These are phyloP conservation scores for Fusarium cyanostomum DNA, from an alignment of 2,329 filamentous ascomycete genomes.

Conservation along the genomic window DNA sequence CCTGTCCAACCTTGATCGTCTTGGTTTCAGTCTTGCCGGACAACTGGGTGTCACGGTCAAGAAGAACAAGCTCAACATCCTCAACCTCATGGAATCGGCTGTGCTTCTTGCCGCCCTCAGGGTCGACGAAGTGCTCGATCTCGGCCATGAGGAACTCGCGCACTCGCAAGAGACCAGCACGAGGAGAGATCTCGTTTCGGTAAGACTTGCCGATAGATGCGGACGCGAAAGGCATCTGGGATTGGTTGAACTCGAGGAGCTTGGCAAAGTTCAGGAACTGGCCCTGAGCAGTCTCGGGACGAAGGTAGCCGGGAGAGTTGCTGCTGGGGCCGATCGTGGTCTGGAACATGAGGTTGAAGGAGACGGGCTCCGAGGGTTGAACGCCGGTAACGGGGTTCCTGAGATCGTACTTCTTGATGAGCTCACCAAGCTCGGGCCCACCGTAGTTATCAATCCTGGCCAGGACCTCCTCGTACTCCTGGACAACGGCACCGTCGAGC, in stretches of 20 bases:
- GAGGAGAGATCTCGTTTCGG: conserved; percentile 96
- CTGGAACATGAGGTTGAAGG: conserved; percentile 99
- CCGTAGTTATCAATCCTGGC: conserved; percentile 96
- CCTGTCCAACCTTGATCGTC: conserved; percentile 82
- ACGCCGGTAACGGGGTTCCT: conserved; percentile 84
- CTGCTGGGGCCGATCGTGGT: conserved; percentile 93
- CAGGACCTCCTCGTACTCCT: conserved; percentile 91
- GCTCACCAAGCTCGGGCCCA: conserved; percentile 82
- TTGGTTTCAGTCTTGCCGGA: conserved; percentile 81
- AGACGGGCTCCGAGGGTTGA: conserved; percentile 80
- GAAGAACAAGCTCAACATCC: conserved; percentile 81
- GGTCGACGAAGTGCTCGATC: conserved; percentile 98
- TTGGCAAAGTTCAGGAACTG: conserved; percentile 98
- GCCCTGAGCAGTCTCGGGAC: conserved; percentile 96
- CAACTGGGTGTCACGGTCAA: conserved; percentile 87
- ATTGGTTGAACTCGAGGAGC: conserved; percentile 95
- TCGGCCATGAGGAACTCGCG: conserved; percentile 99
- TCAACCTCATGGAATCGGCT: conserved; percentile 86
- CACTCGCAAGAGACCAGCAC: conserved; percentile 89
- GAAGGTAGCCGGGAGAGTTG: conserved; percentile 84
- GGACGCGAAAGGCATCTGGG: conserved; percentile 95
- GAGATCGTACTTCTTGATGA: conserved; percentile 93
- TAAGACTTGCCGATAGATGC: conserved; percentile 98
- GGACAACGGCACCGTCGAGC: conserved; percentile 84
- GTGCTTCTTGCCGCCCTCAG: conserved; percentile 94